Evolutionary conservation across 1,284 basidiomycete genomes (phyloP), one percentile per base, ranked within the genome.

Genomic region (Wolfiporia cocos): DNA sequence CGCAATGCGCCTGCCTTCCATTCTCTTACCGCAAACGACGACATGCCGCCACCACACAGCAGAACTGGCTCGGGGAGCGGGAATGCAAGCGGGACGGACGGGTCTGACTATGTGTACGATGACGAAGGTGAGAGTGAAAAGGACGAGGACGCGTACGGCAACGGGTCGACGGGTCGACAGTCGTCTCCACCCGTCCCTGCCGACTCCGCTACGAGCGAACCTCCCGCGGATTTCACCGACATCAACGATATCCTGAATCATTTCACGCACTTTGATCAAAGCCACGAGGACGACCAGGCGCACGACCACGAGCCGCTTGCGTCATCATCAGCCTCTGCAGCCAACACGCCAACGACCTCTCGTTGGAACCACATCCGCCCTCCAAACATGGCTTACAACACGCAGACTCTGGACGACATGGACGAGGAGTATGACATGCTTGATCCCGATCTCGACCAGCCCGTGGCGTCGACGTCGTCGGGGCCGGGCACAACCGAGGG

Each of bases 201-300:
- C 1, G 49, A 41, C 14, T 24, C 42, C 34, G 21, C 33, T 15
- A 18, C 39, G 39, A 23, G 48, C 39, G 34, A 47, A 40, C 28
- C 54, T 24, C 66, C 72, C 23, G 64, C 67, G 37, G 76, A 81
- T 51, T 84, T 82, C 54, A 67, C 73, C 23, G 85, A 88, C 54
- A 76, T 88, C 44, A 81, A 72, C 49, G 85, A 86, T 53, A 86
- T 88, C 41, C 63, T 88, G 38, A 79, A 72, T 49, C 81, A 86
- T 51, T 72, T 86, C 32, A 73, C 77, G 6, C 78, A 81, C 47
- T 82, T 86, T 47, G 83, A 79, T 49, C 68, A 70, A 22, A 72
- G 74, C 34, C 58, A 71, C 5, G 66, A 71, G 39, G 66, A 73
- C 39, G n/a, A n/a, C n/a, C n/a, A n/a, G n/a, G 55, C 55, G 9